Conservation (phyloP, 306 rosid species). For the Rosa multiflora region DNA sequence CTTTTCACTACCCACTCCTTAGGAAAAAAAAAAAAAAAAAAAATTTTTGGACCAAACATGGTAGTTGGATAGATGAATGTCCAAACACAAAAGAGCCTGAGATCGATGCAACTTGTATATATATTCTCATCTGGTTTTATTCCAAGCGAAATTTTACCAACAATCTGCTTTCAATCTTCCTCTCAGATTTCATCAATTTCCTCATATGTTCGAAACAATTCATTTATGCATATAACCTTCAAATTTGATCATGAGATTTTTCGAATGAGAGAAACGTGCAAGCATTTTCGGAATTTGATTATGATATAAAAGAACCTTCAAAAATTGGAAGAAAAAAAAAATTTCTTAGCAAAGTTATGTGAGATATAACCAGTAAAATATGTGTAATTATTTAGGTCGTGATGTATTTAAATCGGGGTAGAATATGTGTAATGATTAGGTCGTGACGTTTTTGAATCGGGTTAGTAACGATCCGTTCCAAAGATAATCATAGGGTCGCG, state of each 20-base stretch:
- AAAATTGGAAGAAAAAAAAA: too few relatives aligned
- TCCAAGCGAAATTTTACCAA: not conserved
- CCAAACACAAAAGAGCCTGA: not conserved
- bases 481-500: too few relatives aligned
- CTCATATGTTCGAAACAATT: not conserved
- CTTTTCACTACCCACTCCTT: constrained; percentile 29
- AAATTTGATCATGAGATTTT: not conserved
- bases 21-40: not conserved
- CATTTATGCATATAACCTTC: not conserved
- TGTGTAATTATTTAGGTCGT: too few relatives aligned
- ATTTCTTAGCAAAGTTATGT: too few relatives aligned
- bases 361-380: too few relatives aligned
- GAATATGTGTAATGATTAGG: too few relatives aligned
- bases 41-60: constrained; percentile 3
- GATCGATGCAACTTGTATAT: not conserved
- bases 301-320: too few relatives aligned
- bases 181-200: too few relatives aligned
- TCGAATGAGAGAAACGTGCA: not conserved
- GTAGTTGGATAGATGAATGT: not conserved
- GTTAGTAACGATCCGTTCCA: too few relatives aligned
- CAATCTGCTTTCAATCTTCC: not conserved
- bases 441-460: too few relatives aligned
- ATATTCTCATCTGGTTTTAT: not conserved
- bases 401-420: too few relatives aligned
- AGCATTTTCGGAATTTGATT: not conserved